Base-by-base conservation (phyloP, 2,329 filamentous ascomycete genomes). In the Exophiala sideris region DNA sequence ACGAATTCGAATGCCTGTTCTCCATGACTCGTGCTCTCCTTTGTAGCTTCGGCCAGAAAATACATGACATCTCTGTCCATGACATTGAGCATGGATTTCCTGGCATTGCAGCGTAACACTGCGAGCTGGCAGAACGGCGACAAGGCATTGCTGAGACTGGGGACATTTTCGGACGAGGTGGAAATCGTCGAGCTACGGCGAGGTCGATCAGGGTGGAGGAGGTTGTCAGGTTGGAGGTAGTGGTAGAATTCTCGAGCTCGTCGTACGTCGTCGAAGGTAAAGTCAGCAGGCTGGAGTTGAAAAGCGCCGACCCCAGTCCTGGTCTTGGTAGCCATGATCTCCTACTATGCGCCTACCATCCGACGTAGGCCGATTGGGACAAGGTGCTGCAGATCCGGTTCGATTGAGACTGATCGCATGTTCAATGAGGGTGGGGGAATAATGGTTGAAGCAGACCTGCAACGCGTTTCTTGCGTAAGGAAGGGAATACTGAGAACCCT, bases 31-130 rank as follows among this genome's bases (percentile, higher is more conserved):
- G 75, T 62, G 24, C 68, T 68, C 8, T 77, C 64, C 47, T 67
- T 67, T 5, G 72, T 60, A 12, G 76, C 73, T 62, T 81, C 78
- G n/a, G 76, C 76, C 12, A 81, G 64, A 24, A 79, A 73, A 53
- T 76, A 79, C 57, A 79, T 76, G 18, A 67, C 70, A 7, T 75
- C 69, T 18, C 71, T 69, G 58, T 79, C 77, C 50, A 80, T 74
- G 9, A 80, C 67, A 56, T 71, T 75, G 45, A 74, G 69, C 46
- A 74, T 57, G 2, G 70, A 70, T 18, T 72, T 67, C 52, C 71
- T 65, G 3, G 66, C 69, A 51, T 57, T 34, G 45, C 50, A 53
- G 40, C 56, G 56, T 7, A 59, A 24, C 1, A 54, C 53, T 5
- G 52, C 42, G 16, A 59, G 50, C 24, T 59, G 56, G 20, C 47